Evolutionary conservation across 1,139 yeast species (phyloP).

Genomic region (Hansenula lynferdii): DNA sequence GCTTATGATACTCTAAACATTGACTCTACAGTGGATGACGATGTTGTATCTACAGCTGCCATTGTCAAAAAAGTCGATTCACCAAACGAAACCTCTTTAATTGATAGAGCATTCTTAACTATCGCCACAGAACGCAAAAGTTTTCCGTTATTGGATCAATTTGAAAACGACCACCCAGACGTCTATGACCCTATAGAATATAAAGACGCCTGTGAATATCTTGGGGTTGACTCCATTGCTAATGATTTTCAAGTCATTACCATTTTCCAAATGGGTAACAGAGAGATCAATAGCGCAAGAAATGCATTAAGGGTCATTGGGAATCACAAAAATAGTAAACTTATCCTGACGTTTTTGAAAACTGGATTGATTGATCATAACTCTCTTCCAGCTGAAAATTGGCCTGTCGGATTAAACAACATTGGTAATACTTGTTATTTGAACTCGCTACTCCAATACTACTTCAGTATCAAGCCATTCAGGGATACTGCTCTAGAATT

Average conservation of each 20-base stretch:
- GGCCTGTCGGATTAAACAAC: conserved; percentile 91
- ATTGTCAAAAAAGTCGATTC: conserved; percentile 55
- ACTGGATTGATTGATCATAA: conserved; percentile 60
- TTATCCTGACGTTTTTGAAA: conserved; percentile 46
- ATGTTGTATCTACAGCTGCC: conserved; percentile 66
- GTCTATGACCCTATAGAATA: conserved; percentile 22
- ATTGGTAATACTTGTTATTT: conserved; percentile 95
- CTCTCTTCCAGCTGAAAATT: conserved; percentile 54
- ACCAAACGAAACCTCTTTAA: conserved; percentile 26
- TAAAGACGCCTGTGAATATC: conserved; percentile 35
- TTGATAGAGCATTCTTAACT: conserved; percentile 48
- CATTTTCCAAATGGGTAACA: conserved; percentile 39
- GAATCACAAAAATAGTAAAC: conserved; percentile 41
- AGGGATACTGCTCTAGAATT: conserved; percentile 62
- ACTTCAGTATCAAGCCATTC: conserved; percentile 79
- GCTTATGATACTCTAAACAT: conserved; percentile 63
- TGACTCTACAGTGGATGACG: conserved; percentile 68
- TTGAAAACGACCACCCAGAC: conserved; percentile 25
- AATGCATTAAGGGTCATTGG: conserved; percentile 47
- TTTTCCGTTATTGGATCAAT: conserved; percentile 28
- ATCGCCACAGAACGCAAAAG: conserved; percentile 54
- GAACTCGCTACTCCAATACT: conserved; percentile 84
- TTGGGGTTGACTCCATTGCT: conserved; percentile 42
- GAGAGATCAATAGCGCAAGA: conserved; percentile 39
- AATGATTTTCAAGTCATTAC: conserved; percentile 53